These are phyloP conservation scores for Endocarpon pusillum DNA, from an alignment of 495 filamentous ascomycete genomes.

Conservation along the genomic window DNA sequence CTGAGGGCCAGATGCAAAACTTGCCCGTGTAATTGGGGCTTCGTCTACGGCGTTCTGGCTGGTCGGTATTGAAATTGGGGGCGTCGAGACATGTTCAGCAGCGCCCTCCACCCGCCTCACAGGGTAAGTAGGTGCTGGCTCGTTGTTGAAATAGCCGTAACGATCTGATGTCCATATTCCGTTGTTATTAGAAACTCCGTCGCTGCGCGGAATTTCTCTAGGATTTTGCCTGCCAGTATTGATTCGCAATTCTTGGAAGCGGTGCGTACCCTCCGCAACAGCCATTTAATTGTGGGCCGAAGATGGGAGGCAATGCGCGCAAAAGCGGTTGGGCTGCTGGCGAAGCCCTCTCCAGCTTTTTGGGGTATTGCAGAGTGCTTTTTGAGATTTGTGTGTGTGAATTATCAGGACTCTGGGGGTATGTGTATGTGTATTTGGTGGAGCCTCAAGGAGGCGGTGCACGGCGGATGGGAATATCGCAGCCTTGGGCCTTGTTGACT, in stretches of 20 bases:
- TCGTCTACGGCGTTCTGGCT: not conserved
- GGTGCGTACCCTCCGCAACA: not conserved
- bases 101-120: not conserved
- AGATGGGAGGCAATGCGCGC: too few species aligned
- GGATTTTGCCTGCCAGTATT: not conserved
- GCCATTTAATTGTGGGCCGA: too few species aligned
- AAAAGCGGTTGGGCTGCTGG: too few species aligned
- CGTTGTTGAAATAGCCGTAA: not conserved
- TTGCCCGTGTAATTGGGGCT: not conserved
- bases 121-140: too few species aligned
- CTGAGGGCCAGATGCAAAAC: not conserved
- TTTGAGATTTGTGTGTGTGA: too few species aligned
- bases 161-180: not conserved
- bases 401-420: too few species aligned
- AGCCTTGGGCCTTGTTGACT: too few species aligned
- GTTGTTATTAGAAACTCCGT: not conserved
- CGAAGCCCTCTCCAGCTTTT: too few species aligned
- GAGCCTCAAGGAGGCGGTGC: too few species aligned
- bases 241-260: slow-evolving; percentile 1
- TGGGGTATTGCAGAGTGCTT: too few species aligned
- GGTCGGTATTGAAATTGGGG: not conserved
- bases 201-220: not conserved
- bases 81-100: slow-evolving; percentile 1
- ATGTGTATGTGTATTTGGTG: too few species aligned
- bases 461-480: too few species aligned